Percentiles rank a stretch among this genome's conserved stretches.
Evolutionary conservation across 2,329 filamentous ascomycete genomes (phyloP).

Genomic region (Paramyrothecium roridum): DNA sequence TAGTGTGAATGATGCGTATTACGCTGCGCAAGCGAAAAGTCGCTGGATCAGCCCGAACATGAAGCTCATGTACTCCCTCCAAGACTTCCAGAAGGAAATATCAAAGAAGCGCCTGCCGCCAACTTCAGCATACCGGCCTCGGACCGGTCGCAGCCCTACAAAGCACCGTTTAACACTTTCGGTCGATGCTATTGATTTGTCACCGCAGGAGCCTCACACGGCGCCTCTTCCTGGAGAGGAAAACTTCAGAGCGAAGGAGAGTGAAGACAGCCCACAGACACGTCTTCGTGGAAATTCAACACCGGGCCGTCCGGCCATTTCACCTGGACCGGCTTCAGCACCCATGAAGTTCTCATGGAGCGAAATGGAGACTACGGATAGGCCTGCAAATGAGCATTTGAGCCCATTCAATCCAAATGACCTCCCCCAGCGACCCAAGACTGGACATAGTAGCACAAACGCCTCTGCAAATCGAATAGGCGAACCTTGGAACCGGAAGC

Average conservation of each 20-base stretch:
- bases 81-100: constrained; percentile 71
- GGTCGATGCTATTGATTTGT: constrained; percentile 52
- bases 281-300: constrained; percentile 53
- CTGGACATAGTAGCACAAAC: constrained; percentile 19
- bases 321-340: constrained; percentile 64
- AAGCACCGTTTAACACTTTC: constrained; percentile 61
- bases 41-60: constrained; percentile 90
- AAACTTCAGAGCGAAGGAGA: constrained; percentile 33
- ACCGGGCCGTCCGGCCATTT: constrained; percentile 46
- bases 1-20: constrained; percentile 80
- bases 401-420: constrained; percentile 15
- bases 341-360: constrained; percentile 62
- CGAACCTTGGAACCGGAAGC: constrained; percentile 27
- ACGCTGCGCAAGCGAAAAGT: constrained; percentile 75
- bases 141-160: constrained; percentile 51
- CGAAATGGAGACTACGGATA: constrained; percentile 39
- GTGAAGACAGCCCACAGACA: constrained; percentile 33
- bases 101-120: constrained; percentile 44
- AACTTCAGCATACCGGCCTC: constrained; percentile 44
- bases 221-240: constrained; percentile 58
- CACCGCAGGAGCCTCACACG: constrained; percentile 55
- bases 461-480: constrained; percentile 5
- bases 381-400: constrained; percentile 7
- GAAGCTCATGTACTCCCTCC: constrained; percentile 85
- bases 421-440: constrained; percentile 31